phyloP scores from a whole-genome alignment of 1,139 yeast species.

The Lodderomyces parapsilosis region DNA sequence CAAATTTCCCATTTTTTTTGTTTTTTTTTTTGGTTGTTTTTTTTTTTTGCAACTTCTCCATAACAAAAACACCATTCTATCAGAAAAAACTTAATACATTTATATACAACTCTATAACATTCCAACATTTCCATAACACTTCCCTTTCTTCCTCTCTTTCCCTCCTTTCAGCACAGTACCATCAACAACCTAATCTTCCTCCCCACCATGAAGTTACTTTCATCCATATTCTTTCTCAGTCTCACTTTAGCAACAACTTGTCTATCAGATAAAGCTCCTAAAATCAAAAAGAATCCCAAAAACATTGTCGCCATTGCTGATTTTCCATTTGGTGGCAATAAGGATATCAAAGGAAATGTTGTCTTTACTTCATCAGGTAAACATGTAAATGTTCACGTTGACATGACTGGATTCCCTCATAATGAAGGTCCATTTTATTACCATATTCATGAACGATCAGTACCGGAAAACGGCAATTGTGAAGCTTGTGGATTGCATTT shows the following conservation, averaged over 20 bases:
- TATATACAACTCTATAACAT: neutral
- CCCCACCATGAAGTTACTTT: constrained; percentile 6
- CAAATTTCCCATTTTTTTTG: neutral
- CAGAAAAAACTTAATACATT: no score
- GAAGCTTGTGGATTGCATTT: constrained; percentile 50
- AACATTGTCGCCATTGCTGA: constrained; percentile 57
- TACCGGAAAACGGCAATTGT: constrained; percentile 46
- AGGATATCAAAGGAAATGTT: constrained; percentile 46
- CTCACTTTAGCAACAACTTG: constrained; percentile 2
- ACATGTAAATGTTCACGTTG: constrained; percentile 57
- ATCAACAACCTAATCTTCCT: neutral
- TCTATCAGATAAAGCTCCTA: constrained; percentile 30
- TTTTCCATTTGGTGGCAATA: constrained; percentile 47
- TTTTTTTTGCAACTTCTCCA: neutral
- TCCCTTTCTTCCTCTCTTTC: neutral
- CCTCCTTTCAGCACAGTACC: neutral
- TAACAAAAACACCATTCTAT: no score
- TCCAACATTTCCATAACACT: neutral
- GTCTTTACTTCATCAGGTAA: constrained; percentile 50
- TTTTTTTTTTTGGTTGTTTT: neutral
- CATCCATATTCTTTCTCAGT: constrained; percentile 5
- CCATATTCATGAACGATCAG: constrained; percentile 53
- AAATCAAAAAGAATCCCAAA: constrained; percentile 40
- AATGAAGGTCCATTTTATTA: constrained; percentile 59
- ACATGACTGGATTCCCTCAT: constrained; percentile 55